These are phyloP conservation scores for Choiromyces venosus DNA, from an alignment of 495 filamentous ascomycete genomes.

Conservation along the genomic window DNA sequence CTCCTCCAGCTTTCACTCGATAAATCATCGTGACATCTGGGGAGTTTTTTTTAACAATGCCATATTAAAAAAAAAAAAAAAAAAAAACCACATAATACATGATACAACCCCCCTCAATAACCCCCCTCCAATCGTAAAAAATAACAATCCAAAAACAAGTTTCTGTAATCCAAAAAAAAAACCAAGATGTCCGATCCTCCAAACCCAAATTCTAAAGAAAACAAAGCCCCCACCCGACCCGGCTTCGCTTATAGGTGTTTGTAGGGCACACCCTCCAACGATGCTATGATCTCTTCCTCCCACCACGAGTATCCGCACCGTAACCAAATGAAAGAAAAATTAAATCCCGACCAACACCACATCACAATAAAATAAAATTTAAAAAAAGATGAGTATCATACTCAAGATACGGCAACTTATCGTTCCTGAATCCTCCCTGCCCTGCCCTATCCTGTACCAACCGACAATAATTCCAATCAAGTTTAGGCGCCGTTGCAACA, in stretches of 20 bases:
- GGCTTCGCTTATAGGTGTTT: neutral
- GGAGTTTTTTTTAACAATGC: neutral
- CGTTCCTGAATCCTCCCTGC: neutral
- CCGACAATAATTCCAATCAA: neutral
- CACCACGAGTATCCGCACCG: neutral
- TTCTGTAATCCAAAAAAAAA: neutral
- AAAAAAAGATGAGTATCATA: neutral
- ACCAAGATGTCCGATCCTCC: neutral
- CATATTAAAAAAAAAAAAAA: neutral
- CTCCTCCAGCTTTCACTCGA: slow-evolving; percentile 32
- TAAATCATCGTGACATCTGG: slow-evolving; percentile 10
- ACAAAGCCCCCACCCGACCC: neutral
- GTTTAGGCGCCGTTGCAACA: neutral
- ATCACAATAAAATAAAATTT: neutral
- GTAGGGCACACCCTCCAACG: too few species aligned
- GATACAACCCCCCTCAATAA: neutral
- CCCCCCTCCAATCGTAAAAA: neutral
- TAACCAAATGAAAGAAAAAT: neutral
- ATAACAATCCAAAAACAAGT: neutral
- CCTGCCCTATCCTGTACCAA: too few species aligned
- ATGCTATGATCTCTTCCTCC: neutral
- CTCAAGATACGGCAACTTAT: neutral
- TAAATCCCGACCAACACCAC: neutral
- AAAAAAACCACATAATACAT: neutral
- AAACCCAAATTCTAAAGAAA: neutral